Evolutionary conservation across 1,284 basidiomycete species (phyloP).

Genomic region (Pholiota adiposa): DNA sequence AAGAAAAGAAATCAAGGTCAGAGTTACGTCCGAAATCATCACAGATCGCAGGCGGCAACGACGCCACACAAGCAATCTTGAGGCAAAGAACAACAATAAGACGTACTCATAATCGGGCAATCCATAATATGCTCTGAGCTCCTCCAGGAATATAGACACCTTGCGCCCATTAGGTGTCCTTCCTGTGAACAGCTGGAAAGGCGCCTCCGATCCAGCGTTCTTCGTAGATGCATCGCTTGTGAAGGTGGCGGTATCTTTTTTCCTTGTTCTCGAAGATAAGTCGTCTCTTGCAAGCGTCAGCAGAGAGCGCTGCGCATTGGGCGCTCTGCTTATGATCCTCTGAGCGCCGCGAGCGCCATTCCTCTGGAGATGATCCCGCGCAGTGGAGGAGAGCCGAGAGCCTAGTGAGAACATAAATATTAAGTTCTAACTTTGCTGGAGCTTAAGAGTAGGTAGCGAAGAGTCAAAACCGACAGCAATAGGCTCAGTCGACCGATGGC

Average conservation of each 20-base stretch:
- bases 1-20: neutral
- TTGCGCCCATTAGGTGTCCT: conserved; percentile 33
- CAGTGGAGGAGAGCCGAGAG: neutral
- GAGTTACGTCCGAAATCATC: neutral
- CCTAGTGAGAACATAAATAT: neutral
- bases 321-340: neutral
- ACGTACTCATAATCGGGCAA: conserved; percentile 32
- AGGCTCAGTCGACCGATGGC: too few species aligned
- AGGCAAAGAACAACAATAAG: neutral
- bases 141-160: conserved; percentile 33
- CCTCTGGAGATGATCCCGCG: neutral
- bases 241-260: neutral
- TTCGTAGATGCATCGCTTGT: neutral
- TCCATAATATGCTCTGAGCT: conserved; percentile 34
- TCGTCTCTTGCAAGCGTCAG: neutral
- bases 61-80: neutral
- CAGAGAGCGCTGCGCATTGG: neutral
- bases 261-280: too few species aligned
- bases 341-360: neutral
- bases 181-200: conserved; percentile 28
- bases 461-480: too few species aligned
- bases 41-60: neutral
- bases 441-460: neutral
- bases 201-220: conserved; percentile 1
- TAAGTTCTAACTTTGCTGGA: too few species aligned